Evolutionary conservation across 106 monocot species (phyloP), one percentile per base, ranked within the genome.

Genomic region (Ottelia alismoides): DNA sequence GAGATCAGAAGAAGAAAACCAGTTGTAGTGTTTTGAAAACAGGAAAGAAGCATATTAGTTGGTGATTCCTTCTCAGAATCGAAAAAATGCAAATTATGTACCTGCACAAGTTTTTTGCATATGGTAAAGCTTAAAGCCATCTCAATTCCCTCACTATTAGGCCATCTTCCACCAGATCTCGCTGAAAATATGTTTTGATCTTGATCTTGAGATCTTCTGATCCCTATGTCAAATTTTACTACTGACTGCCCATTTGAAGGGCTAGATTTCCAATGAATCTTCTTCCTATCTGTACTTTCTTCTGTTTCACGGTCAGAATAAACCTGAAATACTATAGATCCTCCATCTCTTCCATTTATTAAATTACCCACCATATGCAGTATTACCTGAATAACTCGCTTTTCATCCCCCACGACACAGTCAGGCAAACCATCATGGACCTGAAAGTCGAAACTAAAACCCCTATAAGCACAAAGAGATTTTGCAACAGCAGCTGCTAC

Each of bases 71-170:
- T n/a, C n/a, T n/a, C n/a, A 43, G 40, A 43, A 43, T 6, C 40
- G 10, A 43, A 6, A 16, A 43, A 43, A 43, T 6, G 16, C 40
- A 43, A 43, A 6, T 7, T 43, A 7, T 43, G n/a, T 73, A 83
- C 83, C 83, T 78, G 78, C 21, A 74, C 83, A 57, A 83, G 67
- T 40, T 65, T 78, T 59, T 67, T 83, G 71, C 78, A 83, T 71
- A 83, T 68, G 53, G 45, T 66, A 69, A 82, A 82, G 62, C 70
- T 77, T 11, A 73, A 76, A 20, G 65, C 58, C 55, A 72, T 64
- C 57, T 73, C 76, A 58, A 73, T 28, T 7, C 58, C 65, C 49
- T 65, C 61, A 25, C 61, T 47, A 50, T 58, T 66, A 9, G 55
- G n/a, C n/a, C n/a, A n/a, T n/a, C n/a, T n/a, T n/a, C n/a, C 35